Percentiles rank a stretch among this genome's conserved stretches.
These are phyloP conservation scores for Cytospora paraplurivora DNA, from an alignment of 2,329 filamentous ascomycete species.

Conservation along the genomic window DNA sequence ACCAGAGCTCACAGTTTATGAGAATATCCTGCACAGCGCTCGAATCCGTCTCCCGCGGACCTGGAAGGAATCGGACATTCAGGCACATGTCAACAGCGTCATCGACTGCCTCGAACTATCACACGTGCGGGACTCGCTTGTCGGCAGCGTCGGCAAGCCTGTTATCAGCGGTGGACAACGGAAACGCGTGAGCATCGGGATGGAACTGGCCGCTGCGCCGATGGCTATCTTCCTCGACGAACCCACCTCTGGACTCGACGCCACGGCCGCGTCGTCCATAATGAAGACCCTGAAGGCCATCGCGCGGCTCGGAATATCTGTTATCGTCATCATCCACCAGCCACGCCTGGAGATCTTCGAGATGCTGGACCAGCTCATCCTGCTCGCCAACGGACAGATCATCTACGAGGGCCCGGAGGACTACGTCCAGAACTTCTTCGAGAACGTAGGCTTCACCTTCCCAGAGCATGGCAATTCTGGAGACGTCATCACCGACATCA, in stretches of 20 bases:
- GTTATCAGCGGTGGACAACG: constrained; percentile 58
- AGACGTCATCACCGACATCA: constrained; percentile 63
- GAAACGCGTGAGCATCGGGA: constrained; percentile 61
- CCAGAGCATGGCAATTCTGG: constrained; percentile 54
- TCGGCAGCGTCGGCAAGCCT: constrained; percentile 53
- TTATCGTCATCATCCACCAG: constrained; percentile 63
- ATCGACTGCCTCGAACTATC: constrained; percentile 56
- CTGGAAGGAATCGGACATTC: constrained; percentile 53
- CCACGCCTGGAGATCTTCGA: constrained; percentile 61
- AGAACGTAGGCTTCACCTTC: constrained; percentile 54
- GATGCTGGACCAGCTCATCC: constrained; percentile 57
- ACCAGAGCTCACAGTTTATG: constrained; percentile 60
- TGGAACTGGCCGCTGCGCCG: constrained; percentile 59
- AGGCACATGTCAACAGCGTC: constrained; percentile 57
- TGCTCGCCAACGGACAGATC: constrained; percentile 56
- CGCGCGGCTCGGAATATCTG: constrained; percentile 56
- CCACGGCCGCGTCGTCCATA: constrained; percentile 57
- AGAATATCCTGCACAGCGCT: constrained; percentile 64
- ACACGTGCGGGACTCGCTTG: constrained; percentile 53
- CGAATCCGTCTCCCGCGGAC: constrained; percentile 54
- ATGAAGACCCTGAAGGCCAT: constrained; percentile 57
- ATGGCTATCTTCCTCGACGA: constrained; percentile 59
- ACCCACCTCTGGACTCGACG: constrained; percentile 56
- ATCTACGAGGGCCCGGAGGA: constrained; percentile 55
- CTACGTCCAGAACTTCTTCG: constrained; percentile 52